phyloP scores from a whole-genome alignment of 208 protist genomes.

The Crithidia brevicula region DNA sequence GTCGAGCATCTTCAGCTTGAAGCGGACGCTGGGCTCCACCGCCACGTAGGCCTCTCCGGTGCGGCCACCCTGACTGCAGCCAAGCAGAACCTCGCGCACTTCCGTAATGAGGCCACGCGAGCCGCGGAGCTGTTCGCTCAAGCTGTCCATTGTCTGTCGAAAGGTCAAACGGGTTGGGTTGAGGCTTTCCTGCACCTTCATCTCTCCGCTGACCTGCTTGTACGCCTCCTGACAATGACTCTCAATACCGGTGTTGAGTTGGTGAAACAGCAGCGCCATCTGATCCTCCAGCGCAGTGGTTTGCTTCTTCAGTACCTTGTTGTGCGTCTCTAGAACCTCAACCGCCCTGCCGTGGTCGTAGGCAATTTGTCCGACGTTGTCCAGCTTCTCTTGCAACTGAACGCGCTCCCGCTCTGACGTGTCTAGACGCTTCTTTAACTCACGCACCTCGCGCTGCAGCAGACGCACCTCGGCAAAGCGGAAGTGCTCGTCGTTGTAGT shows the following conservation, averaged over 20 bases:
- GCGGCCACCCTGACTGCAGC: constrained; percentile 42
- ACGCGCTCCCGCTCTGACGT: constrained; percentile 67
- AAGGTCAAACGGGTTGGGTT: constrained; percentile 81
- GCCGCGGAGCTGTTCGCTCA: constrained; percentile 80
- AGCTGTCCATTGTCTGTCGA: constrained; percentile 90
- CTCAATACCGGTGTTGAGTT: constrained; percentile 84
- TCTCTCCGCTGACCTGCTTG: constrained; percentile 71
- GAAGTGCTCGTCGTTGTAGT: constrained; percentile 87
- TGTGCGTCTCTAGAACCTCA: constrained; percentile 86
- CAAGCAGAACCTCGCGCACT: constrained; percentile 66
- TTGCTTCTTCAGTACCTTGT: constrained; percentile 79
- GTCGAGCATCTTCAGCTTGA: constrained; percentile 91
- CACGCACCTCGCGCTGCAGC: constrained; percentile 69
- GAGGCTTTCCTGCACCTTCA: constrained; percentile 82
- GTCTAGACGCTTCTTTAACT: constrained; percentile 63
- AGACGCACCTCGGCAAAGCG: constrained; percentile 88
- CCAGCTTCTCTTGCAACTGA: constrained; percentile 72
- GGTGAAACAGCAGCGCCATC: constrained; percentile 92
- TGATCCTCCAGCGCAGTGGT: constrained; percentile 89
- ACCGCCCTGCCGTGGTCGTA: constrained; percentile 83
- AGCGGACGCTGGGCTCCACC: constrained; percentile 85
- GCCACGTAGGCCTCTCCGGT: constrained; percentile 78
- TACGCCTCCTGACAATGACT: constrained; percentile 77
- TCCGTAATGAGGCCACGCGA: constrained; percentile 81
- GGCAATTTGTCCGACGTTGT: constrained; percentile 78